Base-by-base conservation (phyloP, 495 filamentous ascomycete species). In the Thermothielavioides terrestris region DNA sequence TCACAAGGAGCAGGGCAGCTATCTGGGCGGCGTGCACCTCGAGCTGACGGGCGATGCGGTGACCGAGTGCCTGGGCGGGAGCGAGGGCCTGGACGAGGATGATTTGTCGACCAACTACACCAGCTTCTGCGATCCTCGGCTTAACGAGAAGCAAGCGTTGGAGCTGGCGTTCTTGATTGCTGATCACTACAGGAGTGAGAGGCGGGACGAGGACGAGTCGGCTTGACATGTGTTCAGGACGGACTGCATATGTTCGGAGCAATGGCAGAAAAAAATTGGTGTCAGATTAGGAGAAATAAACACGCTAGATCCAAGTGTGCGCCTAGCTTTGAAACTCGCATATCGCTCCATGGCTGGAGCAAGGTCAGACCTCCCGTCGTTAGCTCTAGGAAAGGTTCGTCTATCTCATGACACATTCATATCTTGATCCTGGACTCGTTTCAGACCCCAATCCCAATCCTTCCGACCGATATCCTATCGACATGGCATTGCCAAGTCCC, bases 121-220 rank as follows among this genome's bases (percentile, higher is more conserved):
- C 2, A 92, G 84, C 23, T 96, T 89, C 72, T 98, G 92, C 66
- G 92, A 98, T 63, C 92, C 92, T 4, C 69, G 92, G 10, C 70
- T 98, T 39, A 98, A 98, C 62, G 92, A 97, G 77, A 95, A 96
- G 67, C 92, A 98, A 71, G 89, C 92, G 14, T 75, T 98, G 21
- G 92, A 98, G 68, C 68, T 96, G 62, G 89, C 92, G 2, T 98
- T 98, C 66, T 66, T 98, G 61, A 81, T 98, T 47, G 92, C 92
- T 1, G 88, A 85, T 7, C 87, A 88, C 62, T 94, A 68, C 37
- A 60, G 72, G 31, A 62, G 62, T 38, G 72, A 72, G 56, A 57
- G 71, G 47, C 39, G 56, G 11, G 50, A 55, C 25, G 48, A 31
- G n/a, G 28, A 4, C 15, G 20, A 32, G 12, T 21, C 15, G 17